Conservation (phyloP, 768 basidiomycete genomes). For the Lentinula raphanica region DNA sequence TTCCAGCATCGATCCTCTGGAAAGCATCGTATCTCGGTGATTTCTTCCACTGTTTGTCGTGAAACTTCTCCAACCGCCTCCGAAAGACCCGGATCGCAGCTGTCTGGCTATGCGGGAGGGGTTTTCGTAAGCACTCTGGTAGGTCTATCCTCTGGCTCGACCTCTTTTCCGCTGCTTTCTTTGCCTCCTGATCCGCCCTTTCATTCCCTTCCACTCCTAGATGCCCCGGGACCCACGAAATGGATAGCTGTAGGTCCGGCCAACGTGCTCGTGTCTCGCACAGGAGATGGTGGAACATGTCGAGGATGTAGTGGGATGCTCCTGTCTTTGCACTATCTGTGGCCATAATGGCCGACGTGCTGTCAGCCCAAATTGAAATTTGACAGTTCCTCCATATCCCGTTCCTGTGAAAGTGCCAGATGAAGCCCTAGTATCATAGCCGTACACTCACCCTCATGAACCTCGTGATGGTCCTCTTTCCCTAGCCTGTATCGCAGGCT, state of each 20-base stretch:
- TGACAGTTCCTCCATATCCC: background rate
- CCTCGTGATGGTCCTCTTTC: background rate
- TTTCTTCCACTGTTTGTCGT: background rate
- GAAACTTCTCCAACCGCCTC: no score
- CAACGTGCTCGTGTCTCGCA: background rate
- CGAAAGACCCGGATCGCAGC: no score
- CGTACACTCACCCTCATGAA: background rate
- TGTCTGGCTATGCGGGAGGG: no score
- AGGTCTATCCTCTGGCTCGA: background rate
- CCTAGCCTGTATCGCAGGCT: background rate
- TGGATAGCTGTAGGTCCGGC: background rate
- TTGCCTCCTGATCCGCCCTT: constrained; percentile 11
- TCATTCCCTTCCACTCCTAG: no score
- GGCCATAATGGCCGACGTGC: background rate
- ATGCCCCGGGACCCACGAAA: no score
- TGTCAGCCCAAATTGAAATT: background rate
- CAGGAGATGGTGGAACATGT: no score
- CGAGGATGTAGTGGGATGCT: no score
- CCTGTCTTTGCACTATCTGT: no score
- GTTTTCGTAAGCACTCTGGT: no score
- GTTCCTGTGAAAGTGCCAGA: background rate
- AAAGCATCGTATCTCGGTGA: background rate
- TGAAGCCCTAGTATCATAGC: background rate
- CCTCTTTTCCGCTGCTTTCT: constrained; percentile 4
- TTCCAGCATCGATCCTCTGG: background rate